Evolutionary conservation across 192 early-diverging fungal species (phyloP).

Genomic region (Geranomyces michiganensis): DNA sequence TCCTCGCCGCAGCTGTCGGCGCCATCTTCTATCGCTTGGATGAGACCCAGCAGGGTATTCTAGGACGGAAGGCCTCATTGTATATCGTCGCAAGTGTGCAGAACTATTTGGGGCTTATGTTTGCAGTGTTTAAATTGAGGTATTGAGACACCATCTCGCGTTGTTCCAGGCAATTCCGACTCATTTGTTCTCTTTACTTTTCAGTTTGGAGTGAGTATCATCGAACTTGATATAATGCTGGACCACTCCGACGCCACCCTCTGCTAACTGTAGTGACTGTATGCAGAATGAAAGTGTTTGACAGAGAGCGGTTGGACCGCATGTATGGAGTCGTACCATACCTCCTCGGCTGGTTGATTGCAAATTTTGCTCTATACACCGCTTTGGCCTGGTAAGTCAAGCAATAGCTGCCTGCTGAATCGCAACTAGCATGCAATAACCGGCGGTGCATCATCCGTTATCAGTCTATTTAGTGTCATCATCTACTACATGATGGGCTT

Average conservation of each 20-base stretch:
- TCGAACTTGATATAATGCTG: neutral
- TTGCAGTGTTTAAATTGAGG: slow-evolving; percentile 46
- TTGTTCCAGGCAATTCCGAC: slow-evolving; percentile 35
- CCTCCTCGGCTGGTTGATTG: slow-evolving; percentile 43
- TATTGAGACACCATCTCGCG: too few species aligned
- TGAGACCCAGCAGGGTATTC: slow-evolving; percentile 41
- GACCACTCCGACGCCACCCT: neutral
- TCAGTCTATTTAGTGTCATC: slow-evolving; percentile 38
- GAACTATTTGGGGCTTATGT: slow-evolving; percentile 50
- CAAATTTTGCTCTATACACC: slow-evolving; percentile 41
- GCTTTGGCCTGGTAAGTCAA: slow-evolving; percentile 13
- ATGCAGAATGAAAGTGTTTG: slow-evolving; percentile 51
- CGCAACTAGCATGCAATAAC: too few species aligned
- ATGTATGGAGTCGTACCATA: slow-evolving; percentile 55
- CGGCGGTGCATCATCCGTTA: too few species aligned
- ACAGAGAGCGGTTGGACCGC: slow-evolving; percentile 49
- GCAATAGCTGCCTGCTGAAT: too few species aligned
- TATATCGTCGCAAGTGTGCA: slow-evolving; percentile 41
- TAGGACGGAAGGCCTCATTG: slow-evolving; percentile 36
- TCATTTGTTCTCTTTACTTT: neutral
- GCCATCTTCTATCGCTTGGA: slow-evolving; percentile 45
- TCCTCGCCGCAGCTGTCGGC: slow-evolving; percentile 42
- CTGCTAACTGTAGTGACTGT: neutral
- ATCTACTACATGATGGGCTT: slow-evolving; percentile 51
- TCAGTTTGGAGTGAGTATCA: neutral